Percentiles rank a stretch among this genome's conserved stretches.
phyloP scores from a whole-genome alignment of 2,329 filamentous ascomycete species.

The Stagonosporopsis rhizophila region DNA sequence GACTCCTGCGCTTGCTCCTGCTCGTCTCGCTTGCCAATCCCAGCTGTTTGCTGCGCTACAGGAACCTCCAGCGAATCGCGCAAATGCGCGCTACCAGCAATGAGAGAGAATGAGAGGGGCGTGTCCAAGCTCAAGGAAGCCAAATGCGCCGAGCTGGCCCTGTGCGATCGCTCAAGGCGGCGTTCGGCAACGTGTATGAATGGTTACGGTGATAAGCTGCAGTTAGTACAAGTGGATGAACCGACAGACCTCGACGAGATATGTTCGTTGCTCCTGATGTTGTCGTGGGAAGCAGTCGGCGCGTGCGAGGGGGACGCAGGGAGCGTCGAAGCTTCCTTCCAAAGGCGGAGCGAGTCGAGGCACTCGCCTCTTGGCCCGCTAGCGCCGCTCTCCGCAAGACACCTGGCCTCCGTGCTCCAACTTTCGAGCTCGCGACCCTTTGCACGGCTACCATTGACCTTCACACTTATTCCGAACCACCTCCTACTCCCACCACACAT shows the following conservation, averaged over 20 bases:
- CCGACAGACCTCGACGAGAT: constrained; percentile 1
- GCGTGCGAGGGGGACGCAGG: constrained; percentile 21
- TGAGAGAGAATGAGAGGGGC: constrained; percentile 28
- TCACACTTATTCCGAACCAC: constrained; percentile 1
- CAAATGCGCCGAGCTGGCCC: constrained; percentile 24
- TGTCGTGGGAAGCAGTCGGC: constrained; percentile 23
- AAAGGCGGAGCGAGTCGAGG: not conserved
- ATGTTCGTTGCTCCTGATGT: not conserved
- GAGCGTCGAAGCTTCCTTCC: constrained; percentile 17
- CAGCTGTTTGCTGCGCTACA: constrained; percentile 36
- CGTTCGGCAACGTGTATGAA: constrained; percentile 3
- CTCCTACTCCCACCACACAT: constrained; percentile 1
- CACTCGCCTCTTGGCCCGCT: constrained; percentile 4
- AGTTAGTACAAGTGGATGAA: not conserved
- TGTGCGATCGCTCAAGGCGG: not conserved
- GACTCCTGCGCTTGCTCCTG: constrained; percentile 33
- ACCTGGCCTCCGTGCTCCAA: constrained; percentile 36
- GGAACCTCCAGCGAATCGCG: constrained; percentile 30
- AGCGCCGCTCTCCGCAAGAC: constrained; percentile 31
- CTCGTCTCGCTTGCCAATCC: constrained; percentile 26
- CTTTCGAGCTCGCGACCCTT: constrained; percentile 28
- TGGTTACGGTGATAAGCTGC: not conserved
- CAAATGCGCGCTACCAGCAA: constrained; percentile 33
- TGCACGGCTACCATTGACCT: constrained; percentile 20
- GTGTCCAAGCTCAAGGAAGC: constrained; percentile 14